These are phyloP conservation scores for Naganishia friedmannii DNA, from an alignment of 768 basidiomycete genomes.

Conservation along the genomic window DNA sequence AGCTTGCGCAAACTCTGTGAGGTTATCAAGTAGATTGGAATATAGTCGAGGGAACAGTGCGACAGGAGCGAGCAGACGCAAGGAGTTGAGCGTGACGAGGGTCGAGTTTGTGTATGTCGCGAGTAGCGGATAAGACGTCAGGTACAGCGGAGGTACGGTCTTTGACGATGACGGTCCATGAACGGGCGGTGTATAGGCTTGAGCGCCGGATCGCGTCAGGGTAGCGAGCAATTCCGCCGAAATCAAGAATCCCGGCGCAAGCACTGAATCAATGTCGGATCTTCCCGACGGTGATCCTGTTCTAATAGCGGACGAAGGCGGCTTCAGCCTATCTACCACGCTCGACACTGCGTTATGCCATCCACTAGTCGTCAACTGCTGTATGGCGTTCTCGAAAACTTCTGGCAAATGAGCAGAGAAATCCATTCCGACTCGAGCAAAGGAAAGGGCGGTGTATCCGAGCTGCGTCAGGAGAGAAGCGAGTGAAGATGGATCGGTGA, in stretches of 20 bases:
- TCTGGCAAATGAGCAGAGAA: constrained; percentile 69
- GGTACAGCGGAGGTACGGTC: constrained; percentile 68
- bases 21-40: constrained; percentile 57
- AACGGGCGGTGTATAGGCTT: constrained; percentile 26
- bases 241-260: neutral
- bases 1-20: constrained; percentile 57
- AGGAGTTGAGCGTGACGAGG: constrained; percentile 69
- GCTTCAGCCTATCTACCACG: constrained; percentile 38
- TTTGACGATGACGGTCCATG: constrained; percentile 28
- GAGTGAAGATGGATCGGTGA: constrained; percentile 61
- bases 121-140: constrained; percentile 72
- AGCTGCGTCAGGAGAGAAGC: constrained; percentile 86
- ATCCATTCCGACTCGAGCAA: constrained; percentile 86
- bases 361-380: constrained; percentile 60
- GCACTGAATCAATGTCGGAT: constrained; percentile 32
- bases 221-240: neutral
- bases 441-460: constrained; percentile 87
- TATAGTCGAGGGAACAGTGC: constrained; percentile 60
- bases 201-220: constrained; percentile 13
- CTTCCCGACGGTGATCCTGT: constrained; percentile 41
- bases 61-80: constrained; percentile 75
- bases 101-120: constrained; percentile 71
- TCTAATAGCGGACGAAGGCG: constrained; percentile 38
- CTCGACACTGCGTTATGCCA: constrained; percentile 54
- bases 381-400: constrained; percentile 67